A percentile compares a stretch with the other conserved stretches of the same genome.
These are phyloP conservation scores for Wickerhamiella occidentalis DNA, from an alignment of 805 yeast species.

Conservation along the genomic window DNA sequence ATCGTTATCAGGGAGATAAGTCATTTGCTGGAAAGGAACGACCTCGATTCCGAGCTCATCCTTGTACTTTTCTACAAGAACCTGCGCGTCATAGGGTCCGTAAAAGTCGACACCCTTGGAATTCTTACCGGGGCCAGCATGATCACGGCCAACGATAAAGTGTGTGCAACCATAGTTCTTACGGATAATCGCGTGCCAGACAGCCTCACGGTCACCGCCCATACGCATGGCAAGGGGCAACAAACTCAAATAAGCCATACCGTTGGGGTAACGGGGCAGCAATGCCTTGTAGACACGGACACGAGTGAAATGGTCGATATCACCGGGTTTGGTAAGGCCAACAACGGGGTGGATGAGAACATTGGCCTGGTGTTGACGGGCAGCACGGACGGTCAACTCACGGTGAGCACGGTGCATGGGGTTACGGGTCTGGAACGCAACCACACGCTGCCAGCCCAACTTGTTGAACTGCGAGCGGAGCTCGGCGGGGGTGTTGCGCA, in stretches of 20 bases:
- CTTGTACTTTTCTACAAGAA: slow-evolving; percentile 59
- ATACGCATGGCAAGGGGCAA: slow-evolving; percentile 96
- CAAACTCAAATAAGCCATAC: slow-evolving; percentile 79
- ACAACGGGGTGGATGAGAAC: slow-evolving; percentile 93
- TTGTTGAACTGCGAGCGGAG: slow-evolving; percentile 70
- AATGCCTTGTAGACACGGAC: slow-evolving; percentile 90
- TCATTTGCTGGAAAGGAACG: slow-evolving; percentile 94
- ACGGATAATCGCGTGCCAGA: slow-evolving; percentile 96
- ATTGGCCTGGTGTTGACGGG: slow-evolving; percentile 79
- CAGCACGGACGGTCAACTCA: slow-evolving; percentile 91
- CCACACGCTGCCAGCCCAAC: slow-evolving; percentile 78
- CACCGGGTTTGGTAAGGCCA: slow-evolving; percentile 94
- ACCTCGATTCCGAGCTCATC: slow-evolving; percentile 77
- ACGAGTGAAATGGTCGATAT: slow-evolving; percentile 94
- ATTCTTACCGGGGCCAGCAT: slow-evolving; percentile 89
- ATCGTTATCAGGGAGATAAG: slow-evolving; percentile 89
- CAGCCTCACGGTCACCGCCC: slow-evolving; percentile 98
- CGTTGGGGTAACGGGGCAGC: slow-evolving; percentile 84
- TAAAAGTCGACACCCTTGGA: slow-evolving; percentile 88
- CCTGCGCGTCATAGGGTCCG: slow-evolving; percentile 96
- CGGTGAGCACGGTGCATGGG: slow-evolving; percentile 99
- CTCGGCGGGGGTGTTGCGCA: slow-evolving; percentile 83
- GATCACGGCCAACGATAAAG: slow-evolving; percentile 95
- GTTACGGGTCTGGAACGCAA: slow-evolving; percentile 95
- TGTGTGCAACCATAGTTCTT: slow-evolving; percentile 95